Conservation (phyloP, 331 rosid genomes). For the Prunus yedoensis region DNA sequence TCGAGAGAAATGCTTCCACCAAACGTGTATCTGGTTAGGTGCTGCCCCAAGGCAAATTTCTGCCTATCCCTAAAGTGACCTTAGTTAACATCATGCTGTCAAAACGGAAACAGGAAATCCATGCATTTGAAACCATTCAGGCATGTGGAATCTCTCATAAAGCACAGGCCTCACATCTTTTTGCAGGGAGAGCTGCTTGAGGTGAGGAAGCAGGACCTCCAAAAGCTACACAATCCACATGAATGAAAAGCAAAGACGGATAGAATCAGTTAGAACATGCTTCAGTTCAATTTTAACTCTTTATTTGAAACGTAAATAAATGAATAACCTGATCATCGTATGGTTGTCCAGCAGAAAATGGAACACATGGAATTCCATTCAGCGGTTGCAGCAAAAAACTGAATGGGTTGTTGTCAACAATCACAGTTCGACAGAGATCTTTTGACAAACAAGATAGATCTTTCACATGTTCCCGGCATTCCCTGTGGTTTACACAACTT, state of each 20-base stretch:
- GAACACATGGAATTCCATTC: conserved; percentile 90
- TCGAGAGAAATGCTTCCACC: background rate
- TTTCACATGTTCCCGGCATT: conserved; percentile 80
- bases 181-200: conserved; percentile 62
- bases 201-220: conserved; percentile 90
- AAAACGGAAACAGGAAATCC: conserved; percentile 63
- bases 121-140: conserved; percentile 95
- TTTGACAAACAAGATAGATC: conserved; percentile 69
- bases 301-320: background rate
- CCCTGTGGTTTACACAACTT: conserved; percentile 46
- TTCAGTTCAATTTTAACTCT: background rate
- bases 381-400: conserved; percentile 88
- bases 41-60: background rate
- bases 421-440: conserved; percentile 68
- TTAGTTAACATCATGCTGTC: conserved; percentile 10
- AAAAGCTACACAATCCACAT: conserved; percentile 56
- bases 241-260: background rate
- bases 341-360: conserved; percentile 84
- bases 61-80: background rate
- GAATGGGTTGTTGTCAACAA: conserved; percentile 88
- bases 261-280: background rate
- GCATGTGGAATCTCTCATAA: conserved; percentile 72
- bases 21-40: background rate
- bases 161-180: conserved; percentile 77
- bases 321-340: conserved; percentile 71